Evolutionary conservation across 768 basidiomycete genomes (phyloP).

Genomic region (Lyophyllum semitale): DNA sequence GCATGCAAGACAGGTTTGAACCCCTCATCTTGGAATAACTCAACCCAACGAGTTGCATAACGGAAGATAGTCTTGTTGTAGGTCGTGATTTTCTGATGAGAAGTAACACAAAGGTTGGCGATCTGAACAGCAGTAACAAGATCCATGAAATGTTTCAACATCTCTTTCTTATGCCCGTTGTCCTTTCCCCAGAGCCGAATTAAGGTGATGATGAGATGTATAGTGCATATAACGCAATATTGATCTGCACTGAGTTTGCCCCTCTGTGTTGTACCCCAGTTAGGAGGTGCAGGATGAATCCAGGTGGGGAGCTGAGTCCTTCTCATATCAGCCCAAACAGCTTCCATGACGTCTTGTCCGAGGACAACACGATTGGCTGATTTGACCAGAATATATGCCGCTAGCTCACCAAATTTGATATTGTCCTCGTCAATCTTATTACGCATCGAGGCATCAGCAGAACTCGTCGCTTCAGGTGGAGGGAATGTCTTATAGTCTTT

Average conservation of each 20-base stretch:
- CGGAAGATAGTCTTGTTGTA: too few species aligned
- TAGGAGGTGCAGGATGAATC: constrained; percentile 22
- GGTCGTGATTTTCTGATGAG: too few species aligned
- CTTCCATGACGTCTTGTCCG: constrained; percentile 27
- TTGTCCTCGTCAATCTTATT: constrained; percentile 3
- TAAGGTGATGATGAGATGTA: constrained; percentile 32
- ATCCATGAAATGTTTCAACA: too few species aligned
- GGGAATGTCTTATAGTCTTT: neutral
- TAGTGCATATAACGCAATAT: constrained; percentile 26
- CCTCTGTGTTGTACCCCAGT: constrained; percentile 20
- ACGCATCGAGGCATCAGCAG: neutral
- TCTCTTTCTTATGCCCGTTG: too few species aligned
- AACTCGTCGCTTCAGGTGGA: neutral
- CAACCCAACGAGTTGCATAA: constrained; percentile 19
- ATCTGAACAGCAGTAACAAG: too few species aligned
- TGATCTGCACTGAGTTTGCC: too few species aligned
- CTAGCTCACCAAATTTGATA: neutral
- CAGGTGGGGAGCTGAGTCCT: too few species aligned
- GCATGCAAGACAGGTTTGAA: too few species aligned
- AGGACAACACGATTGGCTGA: constrained; percentile 20
- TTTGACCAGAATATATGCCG: neutral
- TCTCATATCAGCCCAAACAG: too few species aligned
- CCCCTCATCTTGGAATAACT: constrained; percentile 22
- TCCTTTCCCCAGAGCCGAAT: constrained; percentile 28
- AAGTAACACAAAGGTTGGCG: too few species aligned